phyloP scores from a whole-genome alignment of 2,329 filamentous ascomycete genomes.

The Rugonectria rugulosa region DNA sequence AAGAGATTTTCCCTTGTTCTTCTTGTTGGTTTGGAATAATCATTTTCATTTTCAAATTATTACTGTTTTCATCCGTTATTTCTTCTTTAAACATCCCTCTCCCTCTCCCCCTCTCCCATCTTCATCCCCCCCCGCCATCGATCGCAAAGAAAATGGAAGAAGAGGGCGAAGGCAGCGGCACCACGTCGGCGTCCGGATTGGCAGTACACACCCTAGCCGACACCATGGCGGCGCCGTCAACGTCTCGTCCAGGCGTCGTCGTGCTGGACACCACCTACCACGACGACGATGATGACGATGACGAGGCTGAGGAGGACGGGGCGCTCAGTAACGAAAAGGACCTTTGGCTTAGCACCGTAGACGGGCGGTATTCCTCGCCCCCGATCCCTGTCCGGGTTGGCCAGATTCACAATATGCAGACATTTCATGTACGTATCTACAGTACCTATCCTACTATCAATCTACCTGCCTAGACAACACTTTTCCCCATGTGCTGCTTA shows the following conservation, averaged over 20 bases:
- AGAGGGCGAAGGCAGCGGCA: constrained; percentile 26
- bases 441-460: background rate
- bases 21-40: too few relatives aligned
- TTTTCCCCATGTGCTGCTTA: too few relatives aligned
- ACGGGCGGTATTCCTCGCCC: constrained; percentile 56
- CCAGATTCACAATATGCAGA: constrained; percentile 48
- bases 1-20: constrained; percentile 21
- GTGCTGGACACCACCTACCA: constrained; percentile 34
- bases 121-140: constrained; percentile 3
- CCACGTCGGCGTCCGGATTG: constrained; percentile 5
- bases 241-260: constrained; percentile 29
- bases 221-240: constrained; percentile 29
- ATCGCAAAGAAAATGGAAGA: constrained; percentile 28
- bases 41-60: too few relatives aligned
- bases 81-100: too few relatives aligned
- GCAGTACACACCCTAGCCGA: constrained; percentile 30
- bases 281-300: constrained; percentile 23
- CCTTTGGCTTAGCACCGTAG: constrained; percentile 57
- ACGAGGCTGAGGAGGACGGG: constrained; percentile 16
- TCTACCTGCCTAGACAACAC: background rate
- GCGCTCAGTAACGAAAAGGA: constrained; percentile 49
- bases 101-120: constrained; percentile 9
- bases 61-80: too few relatives aligned
- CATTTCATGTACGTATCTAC: constrained; percentile 44
- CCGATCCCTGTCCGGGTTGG: constrained; percentile 57